A percentile compares a stretch with the other conserved stretches of the same genome.
Conservation (phyloP, 768 basidiomycete species). For the Suillus placidus region DNA sequence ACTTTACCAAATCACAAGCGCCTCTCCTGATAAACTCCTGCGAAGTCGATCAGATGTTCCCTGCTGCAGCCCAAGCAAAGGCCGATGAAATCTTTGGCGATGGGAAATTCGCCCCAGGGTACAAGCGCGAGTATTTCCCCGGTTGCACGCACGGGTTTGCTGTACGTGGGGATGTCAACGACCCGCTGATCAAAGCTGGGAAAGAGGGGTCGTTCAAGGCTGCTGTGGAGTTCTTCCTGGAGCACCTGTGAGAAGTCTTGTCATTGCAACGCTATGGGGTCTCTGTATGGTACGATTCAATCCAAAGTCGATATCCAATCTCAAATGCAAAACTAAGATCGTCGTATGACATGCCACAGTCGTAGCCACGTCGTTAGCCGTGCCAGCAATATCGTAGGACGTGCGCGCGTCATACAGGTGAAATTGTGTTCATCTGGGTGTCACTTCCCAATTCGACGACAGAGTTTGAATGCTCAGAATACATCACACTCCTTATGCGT, state of each 20-base stretch:
- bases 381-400: background rate
- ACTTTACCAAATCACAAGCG: slow-evolving; percentile 34
- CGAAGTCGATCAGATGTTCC: slow-evolving; percentile 38
- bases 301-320: background rate
- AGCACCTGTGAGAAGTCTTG: slow-evolving; percentile 25
- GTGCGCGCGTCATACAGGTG: background rate
- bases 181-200: slow-evolving; percentile 58
- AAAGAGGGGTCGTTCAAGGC: slow-evolving; percentile 67
- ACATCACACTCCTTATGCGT: background rate
- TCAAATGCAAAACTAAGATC: background rate
- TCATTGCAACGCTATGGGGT: background rate
- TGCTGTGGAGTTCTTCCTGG: slow-evolving; percentile 55
- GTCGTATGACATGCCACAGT: background rate
- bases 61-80: slow-evolving; percentile 31
- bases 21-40: slow-evolving; percentile 49
- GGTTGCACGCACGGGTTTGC: slow-evolving; percentile 59
- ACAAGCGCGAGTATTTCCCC: slow-evolving; percentile 50
- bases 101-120: slow-evolving; percentile 43
- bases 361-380: background rate
- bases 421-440: background rate
- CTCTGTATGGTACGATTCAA: background rate
- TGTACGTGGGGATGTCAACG: slow-evolving; percentile 46
- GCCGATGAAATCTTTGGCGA: slow-evolving; percentile 43
- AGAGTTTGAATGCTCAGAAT: background rate
- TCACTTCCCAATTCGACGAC: background rate